These are phyloP conservation scores for Haematococcus sp. DNA, from an alignment of 139 green algal genomes.

Conservation along the genomic window DNA sequence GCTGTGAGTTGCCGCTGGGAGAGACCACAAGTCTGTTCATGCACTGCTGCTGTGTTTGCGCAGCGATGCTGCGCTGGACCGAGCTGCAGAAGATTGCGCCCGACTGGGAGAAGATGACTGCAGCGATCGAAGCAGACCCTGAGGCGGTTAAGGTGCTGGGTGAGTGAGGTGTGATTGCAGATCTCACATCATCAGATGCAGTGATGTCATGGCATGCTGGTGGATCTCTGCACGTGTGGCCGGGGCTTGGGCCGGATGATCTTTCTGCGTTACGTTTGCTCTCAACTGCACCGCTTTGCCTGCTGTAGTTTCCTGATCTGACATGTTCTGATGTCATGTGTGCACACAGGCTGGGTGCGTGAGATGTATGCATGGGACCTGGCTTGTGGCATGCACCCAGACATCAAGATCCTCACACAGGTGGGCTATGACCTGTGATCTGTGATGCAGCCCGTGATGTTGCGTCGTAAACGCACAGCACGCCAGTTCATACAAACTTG, in stretches of 20 bases:
- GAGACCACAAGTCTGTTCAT: too few species aligned
- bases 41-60: slow-evolving; percentile 10
- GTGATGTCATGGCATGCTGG: neutral
- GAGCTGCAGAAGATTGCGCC: slow-evolving; percentile 60
- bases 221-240: too few species aligned
- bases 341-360: slow-evolving; percentile 67
- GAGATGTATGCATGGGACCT: slow-evolving; percentile 90
- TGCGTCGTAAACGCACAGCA: too few species aligned
- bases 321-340: neutral
- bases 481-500: too few species aligned
- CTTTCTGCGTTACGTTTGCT: too few species aligned
- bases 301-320: too few species aligned
- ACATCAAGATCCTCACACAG: slow-evolving; percentile 36
- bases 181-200: neutral
- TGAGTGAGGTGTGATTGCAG: slow-evolving; percentile 27
- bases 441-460: too few species aligned
- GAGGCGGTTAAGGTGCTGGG: slow-evolving; percentile 72
- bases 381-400: slow-evolving; percentile 36
- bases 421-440: neutral
- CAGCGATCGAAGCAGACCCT: slow-evolving; percentile 74
- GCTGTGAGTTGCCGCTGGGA: too few species aligned
- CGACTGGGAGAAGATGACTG: slow-evolving; percentile 78
- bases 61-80: slow-evolving; percentile 54
- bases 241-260: too few species aligned
- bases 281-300: too few species aligned